These are phyloP conservation scores for Neonothopanus nambi DNA, from an alignment of 1,284 basidiomycete species.

Conservation along the genomic window DNA sequence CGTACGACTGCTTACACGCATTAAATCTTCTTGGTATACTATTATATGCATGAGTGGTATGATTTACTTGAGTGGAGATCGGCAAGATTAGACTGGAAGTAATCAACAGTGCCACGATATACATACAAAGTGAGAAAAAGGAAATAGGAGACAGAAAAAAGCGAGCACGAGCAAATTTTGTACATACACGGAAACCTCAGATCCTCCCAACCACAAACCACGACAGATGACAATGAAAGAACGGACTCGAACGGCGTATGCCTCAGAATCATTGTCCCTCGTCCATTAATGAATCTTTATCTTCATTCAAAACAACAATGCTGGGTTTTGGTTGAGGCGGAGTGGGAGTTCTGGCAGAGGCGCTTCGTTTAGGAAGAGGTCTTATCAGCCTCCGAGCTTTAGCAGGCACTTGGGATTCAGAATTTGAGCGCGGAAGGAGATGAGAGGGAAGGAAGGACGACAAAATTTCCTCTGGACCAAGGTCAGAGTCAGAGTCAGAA, in stretches of 20 bases:
- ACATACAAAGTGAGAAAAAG: no score
- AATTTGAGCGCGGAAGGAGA: conserved; percentile 16
- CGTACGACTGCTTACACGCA: no score
- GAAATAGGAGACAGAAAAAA: no score
- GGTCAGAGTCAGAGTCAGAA: conserved; percentile 28
- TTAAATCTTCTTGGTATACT: no score
- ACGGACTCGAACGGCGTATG: not conserved
- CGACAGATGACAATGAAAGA: not conserved
- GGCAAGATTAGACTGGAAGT: no score
- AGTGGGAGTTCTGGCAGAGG: conserved; percentile 9
- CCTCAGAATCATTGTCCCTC: not conserved
- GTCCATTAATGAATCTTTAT: not conserved
- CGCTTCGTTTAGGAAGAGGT: conserved; percentile 41
- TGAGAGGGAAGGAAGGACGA: conserved; percentile 35
- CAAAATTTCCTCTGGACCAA: conserved; percentile 36
- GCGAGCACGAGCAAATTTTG: no score
- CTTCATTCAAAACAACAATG: conserved; percentile 10
- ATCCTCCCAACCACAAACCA: not conserved
- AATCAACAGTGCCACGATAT: no score
- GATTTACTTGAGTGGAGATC: no score
- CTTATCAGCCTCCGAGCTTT: conserved; percentile 27
- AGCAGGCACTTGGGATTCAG: not conserved
- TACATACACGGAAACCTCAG: no score
- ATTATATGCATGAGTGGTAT: no score
- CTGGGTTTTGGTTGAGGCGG: conserved; percentile 3